Evolutionary conservation across 176 grass and related monocot genomes (phyloP), one percentile per base, ranked within the genome.

Genomic region (Carex parvula): DNA sequence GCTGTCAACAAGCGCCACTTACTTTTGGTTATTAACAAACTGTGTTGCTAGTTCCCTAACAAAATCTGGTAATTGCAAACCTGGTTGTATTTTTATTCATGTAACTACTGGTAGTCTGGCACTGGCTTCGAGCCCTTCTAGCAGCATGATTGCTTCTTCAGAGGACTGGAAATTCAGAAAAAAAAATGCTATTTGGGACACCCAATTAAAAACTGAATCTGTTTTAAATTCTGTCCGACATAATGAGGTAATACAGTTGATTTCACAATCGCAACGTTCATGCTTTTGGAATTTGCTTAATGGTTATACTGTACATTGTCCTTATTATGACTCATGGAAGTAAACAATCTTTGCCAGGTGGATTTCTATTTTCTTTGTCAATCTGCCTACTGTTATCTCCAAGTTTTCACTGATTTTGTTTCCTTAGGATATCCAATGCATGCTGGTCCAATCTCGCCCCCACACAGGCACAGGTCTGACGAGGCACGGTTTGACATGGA

Each of bases 351-450:
- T 81, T 62, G 33, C 15, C 53, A 63, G 55, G 21, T 55, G 48
- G 50, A 30, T 14, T 48, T 77, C 13, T 77, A 8, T 81, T 41
- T 21, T 81, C 37, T 42, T 46, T 81, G 17, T 81, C 50, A 32
- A 77, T 77, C 50, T 84, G 77, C 75, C 60, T 76, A 42, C 54
- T 65, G 67, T 53, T 32, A 29, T 77, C 46, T 77, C 24, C 50
- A 9, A 56, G 14, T 54, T 55, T 77, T 77, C 22, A 77, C 73
- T 30, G 12, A 17, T 29, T 56, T 37, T 87, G 84, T 70, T 18
- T 84, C 89, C 89, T 89, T 89, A 99, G 91, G 91, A 85, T 90
- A 88, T 89, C 83, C 46, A 74, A 88, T 91, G 84, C 80, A 88
- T 80, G 65, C 83, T 81, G 91, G 88, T 62, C 89, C 91, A 33